Percentiles rank a stretch among this genome's conserved stretches.
Evolutionary conservation across 2,329 filamentous ascomycete species (phyloP).

Genomic region (Fusarium sp.): DNA sequence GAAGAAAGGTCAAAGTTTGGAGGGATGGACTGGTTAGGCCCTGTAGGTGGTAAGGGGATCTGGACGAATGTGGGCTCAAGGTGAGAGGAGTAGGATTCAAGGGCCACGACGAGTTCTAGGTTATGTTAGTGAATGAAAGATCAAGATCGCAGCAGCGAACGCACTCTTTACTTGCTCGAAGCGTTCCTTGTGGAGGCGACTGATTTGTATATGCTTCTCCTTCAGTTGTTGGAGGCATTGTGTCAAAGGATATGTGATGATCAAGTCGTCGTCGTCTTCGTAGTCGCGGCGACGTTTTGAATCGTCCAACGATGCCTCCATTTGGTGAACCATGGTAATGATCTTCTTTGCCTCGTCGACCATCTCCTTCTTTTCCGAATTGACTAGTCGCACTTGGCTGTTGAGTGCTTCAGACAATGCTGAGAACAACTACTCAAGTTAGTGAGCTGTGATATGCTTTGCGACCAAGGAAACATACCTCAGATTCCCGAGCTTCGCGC

Average conservation of each 20-base stretch:
- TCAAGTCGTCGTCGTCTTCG: slow-evolving; percentile 72
- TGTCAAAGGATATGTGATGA: slow-evolving; percentile 83
- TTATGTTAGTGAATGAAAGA: slow-evolving; percentile 8
- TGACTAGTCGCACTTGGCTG: slow-evolving; percentile 85
- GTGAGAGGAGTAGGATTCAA: slow-evolving; percentile 96
- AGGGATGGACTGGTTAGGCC: slow-evolving; percentile 76
- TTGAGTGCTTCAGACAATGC: slow-evolving; percentile 91
- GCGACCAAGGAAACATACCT: slow-evolving; percentile 65
- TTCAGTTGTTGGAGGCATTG: slow-evolving; percentile 81
- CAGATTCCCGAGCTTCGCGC: slow-evolving; percentile 85
- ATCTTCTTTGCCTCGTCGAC: slow-evolving; percentile 88
- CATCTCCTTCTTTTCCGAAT: slow-evolving; percentile 87
- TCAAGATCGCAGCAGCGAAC: slow-evolving; percentile 39
- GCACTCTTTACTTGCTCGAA: slow-evolving; percentile 95
- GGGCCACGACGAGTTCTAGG: slow-evolving; percentile 86
- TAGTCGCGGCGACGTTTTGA: slow-evolving; percentile 70
- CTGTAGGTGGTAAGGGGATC: slow-evolving; percentile 84
- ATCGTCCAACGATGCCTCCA: slow-evolving; percentile 90
- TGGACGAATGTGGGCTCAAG: slow-evolving; percentile 89
- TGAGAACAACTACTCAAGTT: slow-evolving; percentile 74
- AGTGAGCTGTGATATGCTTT: neutral
- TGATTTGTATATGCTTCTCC: slow-evolving; percentile 84
- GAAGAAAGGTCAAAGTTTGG: slow-evolving; percentile 92
- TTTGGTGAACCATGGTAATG: slow-evolving; percentile 87
- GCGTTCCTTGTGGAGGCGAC: slow-evolving; percentile 85